Conservation (phyloP, 75 land plant genomes). For the Cunninghamia lanceolata region DNA sequence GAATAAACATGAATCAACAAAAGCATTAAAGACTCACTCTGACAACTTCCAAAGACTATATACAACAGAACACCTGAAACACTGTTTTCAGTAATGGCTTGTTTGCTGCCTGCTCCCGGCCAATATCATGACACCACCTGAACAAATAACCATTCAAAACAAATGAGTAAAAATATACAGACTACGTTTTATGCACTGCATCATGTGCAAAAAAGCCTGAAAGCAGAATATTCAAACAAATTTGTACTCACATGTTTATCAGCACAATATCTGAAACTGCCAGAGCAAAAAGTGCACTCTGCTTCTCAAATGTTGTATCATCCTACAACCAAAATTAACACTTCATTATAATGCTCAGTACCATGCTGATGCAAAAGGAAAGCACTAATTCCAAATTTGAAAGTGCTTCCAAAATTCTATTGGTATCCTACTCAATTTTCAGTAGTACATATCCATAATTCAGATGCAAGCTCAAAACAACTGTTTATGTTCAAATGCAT, state of each 20-base stretch:
- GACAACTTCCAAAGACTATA: conserved; percentile 7
- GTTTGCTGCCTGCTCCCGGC: conserved; percentile 78
- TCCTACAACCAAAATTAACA: conserved; percentile 34
- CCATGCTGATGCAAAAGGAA: background rate
- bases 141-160: background rate
- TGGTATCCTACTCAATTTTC: background rate
- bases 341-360: background rate
- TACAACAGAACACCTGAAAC: conserved; percentile 37
- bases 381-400: background rate
- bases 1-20: conserved; percentile 4
- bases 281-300: conserved; percentile 69
- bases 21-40: background rate
- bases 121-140: conserved; percentile 89
- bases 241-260: conserved; percentile 67
- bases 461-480: background rate
- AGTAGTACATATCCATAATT: background rate
- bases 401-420: background rate
- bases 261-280: conserved; percentile 74
- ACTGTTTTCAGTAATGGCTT: conserved; percentile 70
- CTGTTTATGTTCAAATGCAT: background rate
- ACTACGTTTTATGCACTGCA: background rate
- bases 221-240: background rate
- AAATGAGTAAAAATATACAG: background rate
- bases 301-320: conserved; percentile 81
- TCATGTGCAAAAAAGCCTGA: background rate